These are phyloP conservation scores for Thozetella sp. DNA, from an alignment of 495 filamentous ascomycete genomes.

Conservation along the genomic window DNA sequence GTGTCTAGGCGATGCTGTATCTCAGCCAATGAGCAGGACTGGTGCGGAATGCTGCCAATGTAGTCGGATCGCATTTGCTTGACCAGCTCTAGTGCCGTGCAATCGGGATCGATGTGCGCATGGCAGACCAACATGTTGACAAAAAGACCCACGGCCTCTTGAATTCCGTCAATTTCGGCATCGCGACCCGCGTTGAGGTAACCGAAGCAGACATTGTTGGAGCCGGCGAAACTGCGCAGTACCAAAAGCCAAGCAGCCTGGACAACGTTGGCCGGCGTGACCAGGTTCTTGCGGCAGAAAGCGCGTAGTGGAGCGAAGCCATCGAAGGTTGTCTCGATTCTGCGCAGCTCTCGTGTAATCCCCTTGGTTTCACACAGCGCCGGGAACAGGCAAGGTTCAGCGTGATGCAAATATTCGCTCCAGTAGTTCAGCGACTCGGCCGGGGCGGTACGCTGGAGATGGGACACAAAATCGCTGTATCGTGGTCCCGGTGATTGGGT, in stretches of 20 bases:
- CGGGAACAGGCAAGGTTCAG: too few species aligned
- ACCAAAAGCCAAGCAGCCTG: not conserved
- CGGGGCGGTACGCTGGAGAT: not conserved
- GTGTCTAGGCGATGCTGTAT: not conserved
- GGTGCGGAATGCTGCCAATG: not conserved
- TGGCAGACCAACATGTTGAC: constrained; percentile 2
- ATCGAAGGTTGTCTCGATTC: too few species aligned
- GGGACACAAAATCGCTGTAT: not conserved
- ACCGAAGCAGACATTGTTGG: not conserved
- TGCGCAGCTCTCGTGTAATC: too few species aligned
- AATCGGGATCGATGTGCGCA: not conserved
- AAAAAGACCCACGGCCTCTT: not conserved
- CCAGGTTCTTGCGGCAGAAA: not conserved
- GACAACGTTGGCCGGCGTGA: not conserved
- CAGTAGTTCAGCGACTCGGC: not conserved
- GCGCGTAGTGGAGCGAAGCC: not conserved
- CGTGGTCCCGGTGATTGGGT: not conserved
- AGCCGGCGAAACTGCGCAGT: not conserved
- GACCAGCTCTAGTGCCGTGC: not conserved
- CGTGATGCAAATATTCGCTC: too few species aligned
- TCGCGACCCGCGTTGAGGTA: not conserved
- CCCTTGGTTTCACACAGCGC: too few species aligned
- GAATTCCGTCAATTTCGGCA: not conserved
- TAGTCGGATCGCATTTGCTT: not conserved
- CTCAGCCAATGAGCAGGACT: constrained; percentile 2